Conservation (phyloP, 129 eudicot genomes). For the Flaveria sonorensis region DNA sequence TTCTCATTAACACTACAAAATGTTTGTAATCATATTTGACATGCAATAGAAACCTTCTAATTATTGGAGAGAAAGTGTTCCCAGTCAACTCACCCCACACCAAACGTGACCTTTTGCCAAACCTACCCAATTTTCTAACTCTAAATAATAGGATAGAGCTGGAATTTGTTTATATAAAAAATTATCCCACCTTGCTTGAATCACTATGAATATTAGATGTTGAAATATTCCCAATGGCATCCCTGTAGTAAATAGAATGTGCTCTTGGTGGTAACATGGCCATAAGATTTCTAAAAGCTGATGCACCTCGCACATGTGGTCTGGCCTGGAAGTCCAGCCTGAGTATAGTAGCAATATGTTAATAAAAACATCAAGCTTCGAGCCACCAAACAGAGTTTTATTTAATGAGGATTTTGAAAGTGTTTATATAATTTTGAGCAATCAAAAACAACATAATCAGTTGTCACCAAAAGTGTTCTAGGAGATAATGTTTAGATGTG, state of each 20-base stretch:
- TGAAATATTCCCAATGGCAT: constrained; percentile 96
- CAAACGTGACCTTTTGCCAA: background rate
- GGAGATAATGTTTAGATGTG: background rate
- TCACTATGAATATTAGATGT: constrained; percentile 79
- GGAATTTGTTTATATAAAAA: background rate
- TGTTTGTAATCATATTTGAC: constrained; percentile 3
- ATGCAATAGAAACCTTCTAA: background rate
- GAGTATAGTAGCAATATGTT: constrained; percentile 27
- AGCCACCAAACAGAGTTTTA: background rate
- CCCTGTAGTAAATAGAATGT: constrained; percentile 92
- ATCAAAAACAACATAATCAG: constrained; percentile 5
- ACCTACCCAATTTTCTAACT: background rate
- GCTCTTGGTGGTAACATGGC: constrained; percentile 87
- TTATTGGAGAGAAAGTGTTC: background rate
- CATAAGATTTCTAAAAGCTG: constrained; percentile 71
- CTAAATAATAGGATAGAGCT: background rate
- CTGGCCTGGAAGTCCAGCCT: constrained; percentile 84
- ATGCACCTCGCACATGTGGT: constrained; percentile 69
- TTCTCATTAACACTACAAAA: background rate
- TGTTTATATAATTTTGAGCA: background rate
- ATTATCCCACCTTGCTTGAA: constrained; percentile 55
- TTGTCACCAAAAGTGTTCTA: background rate
- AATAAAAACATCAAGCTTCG: constrained; percentile 23
- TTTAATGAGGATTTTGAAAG: background rate
- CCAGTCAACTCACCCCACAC: background rate